A percentile compares a stretch with the other conserved stretches of the same genome.
Conservation (phyloP, 768 basidiomycete genomes). For the Amanita rubescens region DNA sequence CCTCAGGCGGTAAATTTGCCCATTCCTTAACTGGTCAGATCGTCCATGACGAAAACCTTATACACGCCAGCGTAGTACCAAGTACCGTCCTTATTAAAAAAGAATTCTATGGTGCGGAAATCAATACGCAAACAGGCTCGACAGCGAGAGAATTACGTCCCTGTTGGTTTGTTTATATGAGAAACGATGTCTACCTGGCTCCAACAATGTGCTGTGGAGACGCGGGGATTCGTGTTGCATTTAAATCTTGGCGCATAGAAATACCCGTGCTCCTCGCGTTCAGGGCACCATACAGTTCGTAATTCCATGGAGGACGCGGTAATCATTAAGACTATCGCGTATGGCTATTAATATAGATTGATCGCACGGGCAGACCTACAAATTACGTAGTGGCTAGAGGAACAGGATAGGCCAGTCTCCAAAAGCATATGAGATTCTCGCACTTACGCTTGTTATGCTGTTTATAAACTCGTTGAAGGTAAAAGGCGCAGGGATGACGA, state of each 20-base stretch:
- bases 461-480: slow-evolving; percentile 49
- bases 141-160: slow-evolving; percentile 22
- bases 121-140: background rate
- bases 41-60: slow-evolving; percentile 55
- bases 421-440: background rate
- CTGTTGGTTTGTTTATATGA: slow-evolving; percentile 55
- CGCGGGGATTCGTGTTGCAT: slow-evolving; percentile 73
- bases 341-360: background rate
- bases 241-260: slow-evolving; percentile 68
- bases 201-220: slow-evolving; percentile 74
- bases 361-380: slow-evolving; percentile 32
- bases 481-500: slow-evolving; percentile 54
- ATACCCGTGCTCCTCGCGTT: slow-evolving; percentile 78
- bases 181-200: slow-evolving; percentile 51
- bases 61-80: slow-evolving; percentile 87
- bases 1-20: slow-evolving; percentile 59
- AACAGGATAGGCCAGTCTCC: slow-evolving; percentile 3
- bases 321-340: slow-evolving; percentile 49
- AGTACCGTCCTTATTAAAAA: slow-evolving; percentile 71
- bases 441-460: slow-evolving; percentile 5
- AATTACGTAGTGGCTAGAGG: slow-evolving; percentile 44
- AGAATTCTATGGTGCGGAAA: slow-evolving; percentile 47
- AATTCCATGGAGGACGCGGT: slow-evolving; percentile 56
- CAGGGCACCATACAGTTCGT: slow-evolving; percentile 77
- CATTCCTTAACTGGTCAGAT: slow-evolving; percentile 64